Evolutionary conservation across 2,329 filamentous ascomycete genomes (phyloP).

Genomic region (Xylariaceae sp.): DNA sequence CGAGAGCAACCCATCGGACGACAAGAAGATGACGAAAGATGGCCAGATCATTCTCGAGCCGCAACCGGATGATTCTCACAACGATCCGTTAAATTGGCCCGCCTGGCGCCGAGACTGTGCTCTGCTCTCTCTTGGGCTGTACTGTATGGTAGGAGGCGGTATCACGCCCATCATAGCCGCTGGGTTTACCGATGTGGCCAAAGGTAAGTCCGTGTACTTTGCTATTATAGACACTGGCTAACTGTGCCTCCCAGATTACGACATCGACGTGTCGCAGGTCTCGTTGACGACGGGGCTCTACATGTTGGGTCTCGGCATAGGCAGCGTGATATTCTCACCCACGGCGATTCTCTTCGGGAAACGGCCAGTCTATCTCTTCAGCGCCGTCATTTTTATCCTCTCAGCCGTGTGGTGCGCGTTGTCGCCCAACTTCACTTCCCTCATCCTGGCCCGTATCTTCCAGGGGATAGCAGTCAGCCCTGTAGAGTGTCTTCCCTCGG

Average conservation of each 20-base stretch:
- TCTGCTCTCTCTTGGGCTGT: constrained; percentile 77
- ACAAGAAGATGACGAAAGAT: constrained; percentile 72
- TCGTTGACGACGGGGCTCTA: constrained; percentile 64
- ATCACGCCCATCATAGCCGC: constrained; percentile 88
- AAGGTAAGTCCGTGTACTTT: constrained; percentile 32
- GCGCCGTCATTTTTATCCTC: constrained; percentile 69
- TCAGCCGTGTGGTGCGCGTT: constrained; percentile 79
- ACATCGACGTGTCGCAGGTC: constrained; percentile 65
- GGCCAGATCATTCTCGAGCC: constrained; percentile 83
- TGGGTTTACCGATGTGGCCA: constrained; percentile 76
- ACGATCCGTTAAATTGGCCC: constrained; percentile 92
- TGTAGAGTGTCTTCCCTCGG: constrained; percentile 86
- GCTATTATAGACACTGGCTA: too few species aligned
- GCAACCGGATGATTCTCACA: constrained; percentile 83
- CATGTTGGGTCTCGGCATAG: constrained; percentile 88
- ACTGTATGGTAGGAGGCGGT: constrained; percentile 88
- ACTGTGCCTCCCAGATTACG: constrained; percentile 48
- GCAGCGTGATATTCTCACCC: constrained; percentile 77
- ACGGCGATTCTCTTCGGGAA: constrained; percentile 91
- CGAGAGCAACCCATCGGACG: constrained; percentile 25
- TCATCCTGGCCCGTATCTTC: constrained; percentile 77
- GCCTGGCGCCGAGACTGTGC: constrained; percentile 74
- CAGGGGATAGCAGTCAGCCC: constrained; percentile 85
- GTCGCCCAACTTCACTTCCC: constrained; percentile 74
- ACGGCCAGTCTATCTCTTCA: constrained; percentile 78